A percentile compares a stretch with the other conserved stretches of the same genome.
These are phyloP conservation scores for Ilyonectria robusta DNA, from an alignment of 2,329 filamentous ascomycete species.

Conservation along the genomic window DNA sequence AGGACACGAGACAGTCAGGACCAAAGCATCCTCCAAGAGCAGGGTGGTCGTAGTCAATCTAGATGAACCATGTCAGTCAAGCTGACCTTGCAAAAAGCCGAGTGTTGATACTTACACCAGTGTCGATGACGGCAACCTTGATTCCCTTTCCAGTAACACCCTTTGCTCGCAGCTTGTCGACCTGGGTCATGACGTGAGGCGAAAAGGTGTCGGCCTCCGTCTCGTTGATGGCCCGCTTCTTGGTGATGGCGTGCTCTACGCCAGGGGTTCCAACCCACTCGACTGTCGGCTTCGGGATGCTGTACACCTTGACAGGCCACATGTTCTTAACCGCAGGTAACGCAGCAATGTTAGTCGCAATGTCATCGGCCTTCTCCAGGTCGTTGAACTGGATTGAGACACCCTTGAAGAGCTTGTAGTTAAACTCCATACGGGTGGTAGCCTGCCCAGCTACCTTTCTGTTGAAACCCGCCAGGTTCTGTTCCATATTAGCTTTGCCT, in stretches of 20 bases:
- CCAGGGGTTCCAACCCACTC: slow-evolving; percentile 59
- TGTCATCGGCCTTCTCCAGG: slow-evolving; percentile 58
- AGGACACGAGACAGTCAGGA: slow-evolving; percentile 68
- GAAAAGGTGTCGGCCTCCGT: slow-evolving; percentile 56
- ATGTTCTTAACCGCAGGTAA: slow-evolving; percentile 63
- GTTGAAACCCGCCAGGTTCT: slow-evolving; percentile 60
- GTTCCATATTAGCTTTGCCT: neutral
- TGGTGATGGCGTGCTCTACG: slow-evolving; percentile 35
- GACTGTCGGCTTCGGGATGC: slow-evolving; percentile 58
- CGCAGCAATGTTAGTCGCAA: slow-evolving; percentile 57
- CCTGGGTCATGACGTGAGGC: slow-evolving; percentile 70
- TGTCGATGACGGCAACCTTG: slow-evolving; percentile 68
- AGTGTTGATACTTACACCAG: slow-evolving; percentile 59
- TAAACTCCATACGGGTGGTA: slow-evolving; percentile 62
- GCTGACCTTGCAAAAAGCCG: no score
- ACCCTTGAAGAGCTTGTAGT: slow-evolving; percentile 68
- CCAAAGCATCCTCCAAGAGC: slow-evolving; percentile 77
- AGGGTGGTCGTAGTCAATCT: slow-evolving; percentile 75
- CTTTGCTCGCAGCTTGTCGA: slow-evolving; percentile 66
- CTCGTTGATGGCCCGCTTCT: slow-evolving; percentile 33
- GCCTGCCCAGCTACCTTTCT: slow-evolving; percentile 54
- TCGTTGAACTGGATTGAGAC: slow-evolving; percentile 68
- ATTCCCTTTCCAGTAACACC: slow-evolving; percentile 66
- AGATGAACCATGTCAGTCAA: neutral
- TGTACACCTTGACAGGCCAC: slow-evolving; percentile 63